Evolutionary conservation across 306 rosid species (phyloP).

Genomic region (Senna tora): DNA sequence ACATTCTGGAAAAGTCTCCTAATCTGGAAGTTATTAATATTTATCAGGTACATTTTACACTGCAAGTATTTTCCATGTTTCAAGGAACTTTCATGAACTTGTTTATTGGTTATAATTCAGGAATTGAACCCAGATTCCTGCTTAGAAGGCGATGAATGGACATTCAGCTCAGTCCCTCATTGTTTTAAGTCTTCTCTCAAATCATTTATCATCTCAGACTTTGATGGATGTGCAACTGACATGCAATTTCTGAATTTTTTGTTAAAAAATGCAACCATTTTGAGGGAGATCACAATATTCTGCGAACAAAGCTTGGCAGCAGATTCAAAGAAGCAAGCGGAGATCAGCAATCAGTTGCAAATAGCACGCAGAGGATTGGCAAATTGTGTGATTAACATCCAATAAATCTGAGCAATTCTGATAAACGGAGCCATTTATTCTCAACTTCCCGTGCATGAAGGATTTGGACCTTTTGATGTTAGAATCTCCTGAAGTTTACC

Average conservation of each 20-base stretch:
- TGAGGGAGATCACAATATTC: conserved; percentile 15
- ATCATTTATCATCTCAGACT: conserved; percentile 23
- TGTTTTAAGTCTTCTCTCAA: conserved; percentile 34
- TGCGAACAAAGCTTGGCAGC: conserved; percentile 2
- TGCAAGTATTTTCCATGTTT: conserved; percentile 9
- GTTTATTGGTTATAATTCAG: conserved; percentile 9
- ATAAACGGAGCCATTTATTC: neutral
- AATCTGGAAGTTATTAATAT: conserved; percentile 23
- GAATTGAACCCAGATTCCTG: no score
- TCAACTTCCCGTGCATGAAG: no score
- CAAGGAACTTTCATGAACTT: neutral
- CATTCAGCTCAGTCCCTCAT: conserved; percentile 13
- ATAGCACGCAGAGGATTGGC: neutral
- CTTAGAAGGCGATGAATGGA: conserved; percentile 25
- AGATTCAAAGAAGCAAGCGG: conserved; percentile 15
- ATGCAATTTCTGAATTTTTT: conserved; percentile 19
- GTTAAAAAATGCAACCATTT: conserved; percentile 23
- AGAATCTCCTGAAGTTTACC: no score
- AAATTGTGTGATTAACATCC: conserved; percentile 17
- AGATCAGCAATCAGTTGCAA: conserved; percentile 15
- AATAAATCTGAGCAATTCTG: neutral
- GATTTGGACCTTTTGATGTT: no score
- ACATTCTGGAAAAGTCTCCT: conserved; percentile 39
- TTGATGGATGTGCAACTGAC: conserved; percentile 30
- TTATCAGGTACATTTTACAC: conserved; percentile 12